Conservation (phyloP, 2,329 filamentous ascomycete genomes). For the Penicillium sp. region DNA sequence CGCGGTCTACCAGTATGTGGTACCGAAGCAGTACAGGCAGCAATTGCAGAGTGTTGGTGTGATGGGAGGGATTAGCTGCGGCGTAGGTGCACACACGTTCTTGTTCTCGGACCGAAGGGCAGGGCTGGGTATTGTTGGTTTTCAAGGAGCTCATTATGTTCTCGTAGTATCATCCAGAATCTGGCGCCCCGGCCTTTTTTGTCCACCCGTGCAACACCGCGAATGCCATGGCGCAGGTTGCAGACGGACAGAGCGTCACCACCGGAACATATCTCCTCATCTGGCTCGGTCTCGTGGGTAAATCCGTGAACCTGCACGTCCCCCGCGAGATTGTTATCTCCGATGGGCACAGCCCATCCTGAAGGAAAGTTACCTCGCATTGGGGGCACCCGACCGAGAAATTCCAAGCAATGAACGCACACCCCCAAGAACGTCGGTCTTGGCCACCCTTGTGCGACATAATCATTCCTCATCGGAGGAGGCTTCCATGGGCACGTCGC, state of each 20-base stretch:
- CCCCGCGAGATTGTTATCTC: slow-evolving; percentile 63
- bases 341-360: slow-evolving; percentile 23
- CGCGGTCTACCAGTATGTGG: slow-evolving; percentile 69
- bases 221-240: slow-evolving; percentile 71
- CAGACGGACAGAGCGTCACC: slow-evolving; percentile 42
- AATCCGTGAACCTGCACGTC: slow-evolving; percentile 75
- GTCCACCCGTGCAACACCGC: slow-evolving; percentile 90
- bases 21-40: slow-evolving; percentile 66
- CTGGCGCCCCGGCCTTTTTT: slow-evolving; percentile 78
- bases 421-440: slow-evolving; percentile 13
- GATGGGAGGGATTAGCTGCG: slow-evolving; percentile 74
- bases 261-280: slow-evolving; percentile 74
- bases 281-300: slow-evolving; percentile 87
- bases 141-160: slow-evolving; percentile 36
- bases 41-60: slow-evolving; percentile 63
- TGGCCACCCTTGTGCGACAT: slow-evolving; percentile 1
- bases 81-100: slow-evolving; percentile 59
- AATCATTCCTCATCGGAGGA: slow-evolving; percentile 71
- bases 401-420: slow-evolving; percentile 16
- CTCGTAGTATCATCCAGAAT: slow-evolving; percentile 77
- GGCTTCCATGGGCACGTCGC: slow-evolving; percentile 69
- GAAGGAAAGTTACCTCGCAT: slow-evolving; percentile 17
- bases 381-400: slow-evolving; percentile 2
- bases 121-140: slow-evolving; percentile 20
- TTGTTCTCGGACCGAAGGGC: neutral